A percentile compares a stretch with the other conserved stretches of the same genome.
These are phyloP conservation scores for Populus hybrid DNA, from an alignment of 441 rosid genomes.

Conservation along the genomic window DNA sequence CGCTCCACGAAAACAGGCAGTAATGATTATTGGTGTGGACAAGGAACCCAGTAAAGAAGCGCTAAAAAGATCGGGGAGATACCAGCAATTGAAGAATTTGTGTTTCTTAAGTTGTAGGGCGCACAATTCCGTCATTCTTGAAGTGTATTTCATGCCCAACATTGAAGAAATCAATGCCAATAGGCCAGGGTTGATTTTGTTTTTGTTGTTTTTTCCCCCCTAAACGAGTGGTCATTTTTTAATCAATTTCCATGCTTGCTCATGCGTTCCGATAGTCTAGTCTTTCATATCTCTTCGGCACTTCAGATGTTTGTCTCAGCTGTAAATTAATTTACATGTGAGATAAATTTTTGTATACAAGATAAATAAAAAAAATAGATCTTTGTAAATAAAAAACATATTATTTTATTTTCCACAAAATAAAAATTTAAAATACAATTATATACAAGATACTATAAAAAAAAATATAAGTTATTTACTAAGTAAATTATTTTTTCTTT, in stretches of 20 bases:
- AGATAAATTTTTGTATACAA: too few relatives aligned
- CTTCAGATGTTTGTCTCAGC: background rate
- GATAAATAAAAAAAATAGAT: too few relatives aligned
- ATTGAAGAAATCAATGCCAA: background rate
- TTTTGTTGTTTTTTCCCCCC: background rate
- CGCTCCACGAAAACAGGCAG: slow-evolving; percentile 33
- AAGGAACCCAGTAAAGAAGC: slow-evolving; percentile 56
- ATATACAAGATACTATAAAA: too few relatives aligned
- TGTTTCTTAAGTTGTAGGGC: slow-evolving; percentile 57
- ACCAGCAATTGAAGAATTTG: slow-evolving; percentile 65
- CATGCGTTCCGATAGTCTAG: background rate
- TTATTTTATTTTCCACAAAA: too few relatives aligned
- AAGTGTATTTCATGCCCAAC: background rate
- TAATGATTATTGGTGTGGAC: slow-evolving; percentile 82
- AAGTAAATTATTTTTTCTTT: too few relatives aligned
- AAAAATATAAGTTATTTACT: too few relatives aligned
- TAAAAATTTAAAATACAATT: too few relatives aligned
- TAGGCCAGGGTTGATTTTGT: background rate
- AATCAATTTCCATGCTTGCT: background rate
- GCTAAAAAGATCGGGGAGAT: slow-evolving; percentile 56
- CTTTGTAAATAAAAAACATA: too few relatives aligned
- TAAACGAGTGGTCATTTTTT: background rate
- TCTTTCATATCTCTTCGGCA: background rate
- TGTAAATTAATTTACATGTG: too few relatives aligned
- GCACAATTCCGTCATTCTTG: background rate